These are phyloP conservation scores for Diaporthe ilicicola DNA, from an alignment of 2,329 filamentous ascomycete genomes.

Conservation along the genomic window DNA sequence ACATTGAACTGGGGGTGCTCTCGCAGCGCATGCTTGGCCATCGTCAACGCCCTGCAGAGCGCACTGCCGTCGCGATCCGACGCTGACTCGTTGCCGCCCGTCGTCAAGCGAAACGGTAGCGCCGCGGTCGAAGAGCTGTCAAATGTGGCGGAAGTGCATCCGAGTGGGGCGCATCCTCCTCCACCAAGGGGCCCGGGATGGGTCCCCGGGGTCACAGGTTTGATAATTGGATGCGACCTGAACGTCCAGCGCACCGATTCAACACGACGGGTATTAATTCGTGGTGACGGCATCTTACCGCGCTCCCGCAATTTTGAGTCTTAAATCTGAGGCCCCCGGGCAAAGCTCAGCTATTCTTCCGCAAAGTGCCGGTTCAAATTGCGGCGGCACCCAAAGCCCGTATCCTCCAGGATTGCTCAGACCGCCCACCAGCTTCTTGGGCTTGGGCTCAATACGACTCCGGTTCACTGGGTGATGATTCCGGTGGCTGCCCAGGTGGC, in stretches of 20 bases:
- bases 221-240: conserved; percentile 11
- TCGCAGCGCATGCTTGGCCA: not conserved
- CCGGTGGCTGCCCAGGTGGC: conserved; percentile 17
- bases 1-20: not conserved
- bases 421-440: not conserved
- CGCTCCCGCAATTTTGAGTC: conserved; percentile 16
- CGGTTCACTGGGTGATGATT: conserved; percentile 13
- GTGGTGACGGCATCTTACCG: conserved; percentile 3
- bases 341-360: not conserved
- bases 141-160: conserved; percentile 11
- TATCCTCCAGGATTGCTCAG: conserved; percentile 1
- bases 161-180: conserved; percentile 21
- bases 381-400: not conserved
- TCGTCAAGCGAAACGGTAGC: conserved; percentile 11
- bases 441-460: conserved; percentile 12
- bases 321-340: not conserved
- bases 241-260: not conserved
- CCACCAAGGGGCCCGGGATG: not conserved
- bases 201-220: conserved; percentile 11
- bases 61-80: not conserved
- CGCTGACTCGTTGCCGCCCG: conserved; percentile 12
- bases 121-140: conserved; percentile 7
- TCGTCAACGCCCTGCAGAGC: not conserved
- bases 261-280: conserved; percentile 1
- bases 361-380: conserved; percentile 1